Conservation (phyloP, 2,329 filamentous ascomycete species). For the Calonectria hongkongensis region DNA sequence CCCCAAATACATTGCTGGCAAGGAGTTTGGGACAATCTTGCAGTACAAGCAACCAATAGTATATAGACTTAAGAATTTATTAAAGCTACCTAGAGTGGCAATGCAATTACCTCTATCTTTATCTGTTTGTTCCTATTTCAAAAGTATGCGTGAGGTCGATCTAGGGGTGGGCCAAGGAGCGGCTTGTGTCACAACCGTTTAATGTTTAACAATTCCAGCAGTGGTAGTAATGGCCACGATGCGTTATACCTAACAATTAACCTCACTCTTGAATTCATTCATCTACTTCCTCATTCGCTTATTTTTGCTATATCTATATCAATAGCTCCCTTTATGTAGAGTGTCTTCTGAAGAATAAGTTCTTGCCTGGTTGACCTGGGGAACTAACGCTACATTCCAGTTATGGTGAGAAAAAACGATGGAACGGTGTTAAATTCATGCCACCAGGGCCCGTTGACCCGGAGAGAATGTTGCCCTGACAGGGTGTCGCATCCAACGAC, state of each 20-base stretch:
- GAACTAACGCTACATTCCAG: not conserved
- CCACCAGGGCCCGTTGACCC: not conserved
- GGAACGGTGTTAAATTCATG: too few relatives aligned
- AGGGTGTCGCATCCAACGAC: not conserved
- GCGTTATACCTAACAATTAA: too few relatives aligned
- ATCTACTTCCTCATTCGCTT: too few relatives aligned
- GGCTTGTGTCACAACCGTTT: too few relatives aligned
- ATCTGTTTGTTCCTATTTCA: not conserved
- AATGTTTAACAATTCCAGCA: too few relatives aligned
- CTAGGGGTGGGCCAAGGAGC: too few relatives aligned
- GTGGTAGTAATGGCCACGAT: too few relatives aligned
- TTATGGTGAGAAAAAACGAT: not conserved
- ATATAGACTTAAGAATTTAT: constrained; percentile 30
- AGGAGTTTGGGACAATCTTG: constrained; percentile 24
- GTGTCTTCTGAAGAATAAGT: not conserved
- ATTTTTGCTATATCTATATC: too few relatives aligned
- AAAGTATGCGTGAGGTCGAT: too few relatives aligned
- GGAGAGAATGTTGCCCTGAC: not conserved
- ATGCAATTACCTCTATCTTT: not conserved
- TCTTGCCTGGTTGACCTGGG: not conserved
- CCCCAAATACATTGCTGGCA: constrained; percentile 14
- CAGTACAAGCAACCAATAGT: not conserved
- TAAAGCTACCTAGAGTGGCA: not conserved
- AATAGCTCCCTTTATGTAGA: not conserved
- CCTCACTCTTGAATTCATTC: too few relatives aligned